Conservation (phyloP, 1,139 yeast species). For the Protomyces pachydermus region DNA sequence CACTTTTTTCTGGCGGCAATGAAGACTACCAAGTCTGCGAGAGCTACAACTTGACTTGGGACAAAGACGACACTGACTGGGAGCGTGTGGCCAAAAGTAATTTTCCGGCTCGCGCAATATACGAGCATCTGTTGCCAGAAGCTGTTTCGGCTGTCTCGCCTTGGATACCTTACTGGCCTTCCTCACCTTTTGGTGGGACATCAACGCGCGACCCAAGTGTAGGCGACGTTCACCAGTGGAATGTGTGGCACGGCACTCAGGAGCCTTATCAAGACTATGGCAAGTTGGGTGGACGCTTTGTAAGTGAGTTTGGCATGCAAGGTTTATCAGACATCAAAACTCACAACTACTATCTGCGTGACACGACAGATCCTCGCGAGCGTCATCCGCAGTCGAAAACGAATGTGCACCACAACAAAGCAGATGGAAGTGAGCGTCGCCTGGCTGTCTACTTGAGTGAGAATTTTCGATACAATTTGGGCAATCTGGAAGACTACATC, state of each 20-base stretch:
- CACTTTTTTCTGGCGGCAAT: slow-evolving; percentile 46
- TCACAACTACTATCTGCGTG: slow-evolving; percentile 34
- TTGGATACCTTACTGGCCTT: slow-evolving; percentile 43
- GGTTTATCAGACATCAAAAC: slow-evolving; percentile 43
- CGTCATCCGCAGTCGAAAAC: slow-evolving; percentile 43
- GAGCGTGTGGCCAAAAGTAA: slow-evolving; percentile 40
- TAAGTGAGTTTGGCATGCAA: slow-evolving; percentile 50
- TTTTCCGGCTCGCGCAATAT: slow-evolving; percentile 46
- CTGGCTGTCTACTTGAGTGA: slow-evolving; percentile 47
- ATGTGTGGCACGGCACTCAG: slow-evolving; percentile 49
- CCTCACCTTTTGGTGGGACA: slow-evolving; percentile 47
- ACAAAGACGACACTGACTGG: slow-evolving; percentile 35
- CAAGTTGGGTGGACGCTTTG: slow-evolving; percentile 44
- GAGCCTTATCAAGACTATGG: slow-evolving; percentile 47
- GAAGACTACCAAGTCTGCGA: slow-evolving; percentile 50
- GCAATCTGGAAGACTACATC: slow-evolving; percentile 42
- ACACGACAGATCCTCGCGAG: slow-evolving; percentile 38
- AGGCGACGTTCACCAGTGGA: slow-evolving; percentile 51
- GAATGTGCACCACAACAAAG: slow-evolving; percentile 44
- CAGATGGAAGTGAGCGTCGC: slow-evolving; percentile 47
- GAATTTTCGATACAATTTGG: slow-evolving; percentile 40
- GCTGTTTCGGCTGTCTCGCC: slow-evolving; percentile 36
- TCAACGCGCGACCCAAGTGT: slow-evolving; percentile 41
- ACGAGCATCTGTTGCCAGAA: slow-evolving; percentile 43
- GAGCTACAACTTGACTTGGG: slow-evolving; percentile 39